A percentile compares a stretch with the other conserved stretches of the same genome.
These are phyloP conservation scores for Monosporascus ibericus DNA, from an alignment of 2,329 filamentous ascomycete species.

Conservation along the genomic window DNA sequence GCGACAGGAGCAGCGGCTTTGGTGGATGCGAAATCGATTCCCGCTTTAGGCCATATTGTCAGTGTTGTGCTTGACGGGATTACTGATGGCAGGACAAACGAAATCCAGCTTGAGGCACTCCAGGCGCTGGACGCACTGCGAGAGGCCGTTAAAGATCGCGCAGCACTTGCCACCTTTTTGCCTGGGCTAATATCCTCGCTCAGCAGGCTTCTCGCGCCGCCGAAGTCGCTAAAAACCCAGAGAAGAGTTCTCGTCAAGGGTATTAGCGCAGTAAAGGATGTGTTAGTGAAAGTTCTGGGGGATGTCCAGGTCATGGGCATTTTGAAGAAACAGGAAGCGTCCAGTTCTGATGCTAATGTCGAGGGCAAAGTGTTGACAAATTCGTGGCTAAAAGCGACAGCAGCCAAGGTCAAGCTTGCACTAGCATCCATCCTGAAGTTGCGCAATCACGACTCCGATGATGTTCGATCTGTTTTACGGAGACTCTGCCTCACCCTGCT, in stretches of 20 bases:
- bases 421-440: conserved; percentile 72
- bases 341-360: conserved; percentile 15
- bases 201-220: conserved; percentile 66
- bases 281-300: conserved; percentile 49
- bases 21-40: conserved; percentile 56
- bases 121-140: conserved; percentile 58
- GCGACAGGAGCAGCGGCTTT: conserved; percentile 42
- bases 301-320: conserved; percentile 50
- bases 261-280: conserved; percentile 50
- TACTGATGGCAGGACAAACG: conserved; percentile 54
- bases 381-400: conserved; percentile 74
- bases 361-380: conserved; percentile 36
- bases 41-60: conserved; percentile 74
- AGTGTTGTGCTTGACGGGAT: conserved; percentile 73
- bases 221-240: conserved; percentile 46
- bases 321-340: conserved; percentile 28
- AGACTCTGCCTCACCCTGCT: conserved; percentile 68
- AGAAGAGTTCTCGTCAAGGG: conserved; percentile 59
- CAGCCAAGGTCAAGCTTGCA: conserved; percentile 75
- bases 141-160: conserved; percentile 59
- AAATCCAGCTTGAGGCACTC: conserved; percentile 67
- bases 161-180: conserved; percentile 77
- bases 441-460: conserved; percentile 60
- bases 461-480: conserved; percentile 63
- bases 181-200: conserved; percentile 82